Evolutionary conservation across 2,329 filamentous ascomycete genomes (phyloP), one percentile per base, ranked within the genome.

Genomic region (Helminthosporium solani): DNA sequence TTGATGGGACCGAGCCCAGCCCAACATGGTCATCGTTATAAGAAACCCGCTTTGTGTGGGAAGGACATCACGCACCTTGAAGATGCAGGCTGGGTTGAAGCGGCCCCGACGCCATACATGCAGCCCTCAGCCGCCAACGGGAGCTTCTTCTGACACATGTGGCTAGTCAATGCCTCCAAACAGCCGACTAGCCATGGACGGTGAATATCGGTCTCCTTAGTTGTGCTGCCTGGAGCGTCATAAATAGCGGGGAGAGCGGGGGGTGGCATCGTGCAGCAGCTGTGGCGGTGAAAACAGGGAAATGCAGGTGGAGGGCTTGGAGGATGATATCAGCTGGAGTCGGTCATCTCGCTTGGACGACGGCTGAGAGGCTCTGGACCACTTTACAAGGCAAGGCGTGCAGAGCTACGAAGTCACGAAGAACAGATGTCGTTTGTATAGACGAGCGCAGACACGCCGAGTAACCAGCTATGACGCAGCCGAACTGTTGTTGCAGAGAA

Each of bases 141-240:
- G 43, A 40, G 25, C 30, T 25, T 47, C 23, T 21, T 9, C 31
- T 34, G 18, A 33, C 46, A 31, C 12, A 51, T 52, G 39, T 21
- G 47, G 50, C 47, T 53, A 53, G 50, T n/a, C 2, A 18, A 31
- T 36, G 42, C 12, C 42, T 36, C 23, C 9, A 38, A 36, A 12
- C 28, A 40, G 34, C 34, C 37, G 38, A 30, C 2, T 16, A 19
- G 15, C 9, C 12, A 45, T 35, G 20, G 36, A n/a, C n/a, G n/a
- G n/a, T n/a, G n/a, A n/a, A n/a, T n/a, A n/a, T n/a, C n/a, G n/a
- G n/a, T n/a, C n/a, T n/a, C n/a, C n/a, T n/a, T n/a, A 23, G 49
- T 40, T 37, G 45, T 42, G 33, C 41, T 27, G 38, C 44, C 48
- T 62, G 60, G 20, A 25, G 27, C 63, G 61, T 66, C 63, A 66